A percentile compares a stretch with the other conserved stretches of the same genome.
Evolutionary conservation across 2,329 filamentous ascomycete genomes (phyloP).

Genomic region (Orbilia oligospora): DNA sequence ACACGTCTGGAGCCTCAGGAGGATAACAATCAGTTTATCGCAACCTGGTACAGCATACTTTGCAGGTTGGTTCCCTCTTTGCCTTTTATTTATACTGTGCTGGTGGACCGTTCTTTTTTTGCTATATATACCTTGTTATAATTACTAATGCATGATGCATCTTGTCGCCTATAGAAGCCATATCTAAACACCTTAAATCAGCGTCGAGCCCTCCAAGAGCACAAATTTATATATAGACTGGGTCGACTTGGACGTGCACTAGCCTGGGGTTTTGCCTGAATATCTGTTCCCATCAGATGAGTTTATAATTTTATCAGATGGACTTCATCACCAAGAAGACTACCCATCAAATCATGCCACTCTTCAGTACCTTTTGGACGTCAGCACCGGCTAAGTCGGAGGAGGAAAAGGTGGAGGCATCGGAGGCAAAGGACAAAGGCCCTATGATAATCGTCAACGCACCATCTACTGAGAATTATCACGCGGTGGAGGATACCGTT

Average conservation of each 20-base stretch:
- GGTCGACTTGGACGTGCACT: neutral
- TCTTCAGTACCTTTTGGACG: conserved; percentile 55
- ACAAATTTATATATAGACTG: conserved; percentile 6
- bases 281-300: conserved; percentile 36
- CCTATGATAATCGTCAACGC: conserved; percentile 49
- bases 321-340: conserved; percentile 59
- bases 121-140: neutral
- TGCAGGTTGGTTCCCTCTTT: neutral
- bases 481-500: neutral
- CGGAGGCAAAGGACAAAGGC: conserved; percentile 35
- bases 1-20: conserved; percentile 14
- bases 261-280: neutral
- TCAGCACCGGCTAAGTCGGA: conserved; percentile 41
- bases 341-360: conserved; percentile 56
- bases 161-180: neutral
- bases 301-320: conserved; percentile 39
- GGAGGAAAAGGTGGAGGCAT: neutral
- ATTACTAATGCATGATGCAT: conserved; percentile 21
- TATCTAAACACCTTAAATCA: neutral
- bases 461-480: conserved; percentile 19
- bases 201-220: neutral
- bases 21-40: conserved; percentile 1
- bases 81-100: neutral
- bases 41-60: neutral
- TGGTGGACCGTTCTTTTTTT: too few relatives aligned